Conservation (phyloP, 352 stramenopile genomes). For the Globisporangium middletonii region DNA sequence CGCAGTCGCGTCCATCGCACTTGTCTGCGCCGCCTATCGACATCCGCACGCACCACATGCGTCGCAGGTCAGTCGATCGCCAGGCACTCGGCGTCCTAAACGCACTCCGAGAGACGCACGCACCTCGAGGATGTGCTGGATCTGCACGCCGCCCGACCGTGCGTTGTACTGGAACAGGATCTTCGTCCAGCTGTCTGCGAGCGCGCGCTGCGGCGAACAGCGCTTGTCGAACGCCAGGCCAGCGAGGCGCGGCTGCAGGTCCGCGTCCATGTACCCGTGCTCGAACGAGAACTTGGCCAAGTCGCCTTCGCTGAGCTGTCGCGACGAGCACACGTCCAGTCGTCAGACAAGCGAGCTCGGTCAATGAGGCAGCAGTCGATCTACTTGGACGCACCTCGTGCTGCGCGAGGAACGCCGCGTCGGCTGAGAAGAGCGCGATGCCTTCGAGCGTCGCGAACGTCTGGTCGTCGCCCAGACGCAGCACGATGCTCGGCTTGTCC, state of each 20-base stretch:
- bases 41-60: background rate
- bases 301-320: conserved; percentile 65
- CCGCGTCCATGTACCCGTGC: conserved; percentile 39
- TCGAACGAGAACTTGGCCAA: conserved; percentile 78
- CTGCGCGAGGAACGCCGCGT: conserved; percentile 41
- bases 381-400: conserved; percentile 42
- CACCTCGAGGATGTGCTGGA: conserved; percentile 64
- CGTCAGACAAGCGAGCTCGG: background rate
- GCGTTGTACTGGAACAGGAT: conserved; percentile 80
- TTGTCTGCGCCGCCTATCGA: conserved; percentile 18
- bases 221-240: conserved; percentile 63
- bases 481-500: conserved; percentile 65
- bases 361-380: background rate
- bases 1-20: background rate
- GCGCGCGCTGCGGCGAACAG: conserved; percentile 74
- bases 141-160: conserved; percentile 48
- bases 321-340: background rate
- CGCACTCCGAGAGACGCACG: background rate
- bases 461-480: conserved; percentile 41
- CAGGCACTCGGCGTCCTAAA: background rate
- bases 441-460: conserved; percentile 72
- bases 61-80: background rate
- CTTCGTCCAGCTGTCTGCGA: conserved; percentile 88
- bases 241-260: conserved; percentile 37
- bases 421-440: conserved; percentile 44